Evolutionary conservation across 78 protist genomes (phyloP).

Genomic region (Corallochytrium limacisporum): DNA sequence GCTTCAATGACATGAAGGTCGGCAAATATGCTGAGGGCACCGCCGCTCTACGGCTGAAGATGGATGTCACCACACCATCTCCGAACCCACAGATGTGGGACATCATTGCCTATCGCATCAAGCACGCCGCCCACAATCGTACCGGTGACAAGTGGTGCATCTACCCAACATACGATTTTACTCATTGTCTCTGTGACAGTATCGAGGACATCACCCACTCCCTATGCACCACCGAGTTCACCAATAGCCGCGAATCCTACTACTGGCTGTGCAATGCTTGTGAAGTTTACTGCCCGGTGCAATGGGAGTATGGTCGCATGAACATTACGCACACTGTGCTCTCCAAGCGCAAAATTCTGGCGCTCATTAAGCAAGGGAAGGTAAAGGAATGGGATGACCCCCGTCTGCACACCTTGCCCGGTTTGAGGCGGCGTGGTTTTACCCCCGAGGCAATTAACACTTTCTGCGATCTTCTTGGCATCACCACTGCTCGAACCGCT

Average conservation of each 20-base stretch:
- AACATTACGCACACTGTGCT: slow-evolving; percentile 75
- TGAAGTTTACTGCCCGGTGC: slow-evolving; percentile 79
- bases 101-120: slow-evolving; percentile 79
- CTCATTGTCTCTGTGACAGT: slow-evolving; percentile 94
- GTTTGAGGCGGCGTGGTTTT: slow-evolving; percentile 65
- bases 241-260: slow-evolving; percentile 67
- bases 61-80: slow-evolving; percentile 62
- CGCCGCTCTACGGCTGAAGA: slow-evolving; percentile 79
- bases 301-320: slow-evolving; percentile 91
- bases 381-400: slow-evolving; percentile 97
- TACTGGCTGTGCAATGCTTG: slow-evolving; percentile 84
- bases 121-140: slow-evolving; percentile 21
- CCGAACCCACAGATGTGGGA: slow-evolving; percentile 81
- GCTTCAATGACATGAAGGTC: too few relatives aligned
- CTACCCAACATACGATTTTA: slow-evolving; percentile 95
- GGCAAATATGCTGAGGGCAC: slow-evolving; percentile 74
- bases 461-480: slow-evolving; percentile 83
- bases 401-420: slow-evolving; percentile 72
- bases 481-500: slow-evolving; percentile 49
- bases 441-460: slow-evolving; percentile 69
- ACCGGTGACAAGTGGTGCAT: slow-evolving; percentile 80
- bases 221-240: slow-evolving; percentile 96
- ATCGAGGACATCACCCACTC: slow-evolving; percentile 96
- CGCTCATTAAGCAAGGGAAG: background rate
- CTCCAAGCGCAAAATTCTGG: slow-evolving; percentile 84